phyloP scores from a whole-genome alignment of 257 asterid genomes.

The Nicotiana undulata region DNA sequence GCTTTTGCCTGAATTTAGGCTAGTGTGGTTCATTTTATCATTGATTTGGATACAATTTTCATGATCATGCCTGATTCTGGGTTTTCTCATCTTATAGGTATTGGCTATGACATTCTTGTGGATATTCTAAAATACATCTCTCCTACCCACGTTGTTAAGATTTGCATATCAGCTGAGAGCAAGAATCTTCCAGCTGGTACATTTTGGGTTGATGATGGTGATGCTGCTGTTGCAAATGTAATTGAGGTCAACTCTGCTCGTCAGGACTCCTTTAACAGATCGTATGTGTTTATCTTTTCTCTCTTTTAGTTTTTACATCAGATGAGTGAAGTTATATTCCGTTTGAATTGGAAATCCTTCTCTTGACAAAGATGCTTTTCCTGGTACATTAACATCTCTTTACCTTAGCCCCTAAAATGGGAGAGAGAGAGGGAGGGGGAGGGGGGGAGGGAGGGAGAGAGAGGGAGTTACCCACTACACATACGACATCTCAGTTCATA shows the following conservation, averaged over 20 bases:
- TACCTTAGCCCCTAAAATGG: not conserved
- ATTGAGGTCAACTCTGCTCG: constrained; percentile 73
- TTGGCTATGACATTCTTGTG: constrained; percentile 82
- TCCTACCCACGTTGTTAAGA: constrained; percentile 82
- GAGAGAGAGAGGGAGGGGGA: not conserved
- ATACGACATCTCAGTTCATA: not conserved
- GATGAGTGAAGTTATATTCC: not conserved
- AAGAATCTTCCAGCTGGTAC: constrained; percentile 86
- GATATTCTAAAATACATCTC: constrained; percentile 61
- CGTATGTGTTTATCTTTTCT: constrained; percentile 42
- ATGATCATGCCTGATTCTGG: not conserved
- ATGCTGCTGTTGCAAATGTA: constrained; percentile 26
- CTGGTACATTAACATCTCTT: not conserved
- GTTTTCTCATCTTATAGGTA: constrained; percentile 44
- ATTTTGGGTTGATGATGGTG: constrained; percentile 67
- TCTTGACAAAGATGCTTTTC: not conserved
- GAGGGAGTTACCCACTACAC: not conserved
- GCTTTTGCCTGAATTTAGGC: not conserved
- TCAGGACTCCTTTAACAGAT: constrained; percentile 58
- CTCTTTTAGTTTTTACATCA: not conserved
- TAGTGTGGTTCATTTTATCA: not conserved
- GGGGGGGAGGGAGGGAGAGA: not conserved
- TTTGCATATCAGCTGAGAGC: constrained; percentile 42
- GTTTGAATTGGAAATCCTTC: not conserved
- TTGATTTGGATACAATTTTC: not conserved